A percentile compares a stretch with the other conserved stretches of the same genome.
These are phyloP conservation scores for Tympanopsis confertula DNA, from an alignment of 2,329 filamentous ascomycete species.

Conservation along the genomic window DNA sequence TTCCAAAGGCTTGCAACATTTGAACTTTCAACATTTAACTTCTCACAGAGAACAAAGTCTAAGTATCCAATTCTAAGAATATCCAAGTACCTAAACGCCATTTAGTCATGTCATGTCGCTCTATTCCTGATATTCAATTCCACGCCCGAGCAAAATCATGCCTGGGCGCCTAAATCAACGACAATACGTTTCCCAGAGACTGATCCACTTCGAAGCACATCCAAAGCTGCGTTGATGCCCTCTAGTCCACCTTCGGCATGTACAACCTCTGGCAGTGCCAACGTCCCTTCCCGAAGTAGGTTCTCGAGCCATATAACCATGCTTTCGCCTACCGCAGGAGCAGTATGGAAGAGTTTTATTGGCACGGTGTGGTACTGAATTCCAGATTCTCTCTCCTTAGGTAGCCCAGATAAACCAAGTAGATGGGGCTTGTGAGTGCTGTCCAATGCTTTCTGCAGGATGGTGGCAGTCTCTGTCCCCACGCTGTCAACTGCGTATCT, in stretches of 20 bases:
- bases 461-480: conserved; percentile 49
- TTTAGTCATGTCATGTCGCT: no score
- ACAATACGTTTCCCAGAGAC: neutral
- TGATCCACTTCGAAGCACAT: conserved; percentile 49
- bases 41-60: no score
- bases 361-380: conserved; percentile 54
- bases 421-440: conserved; percentile 36
- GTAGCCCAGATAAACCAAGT: conserved; percentile 55
- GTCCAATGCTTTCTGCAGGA: conserved; percentile 41
- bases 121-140: no score
- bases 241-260: conserved; percentile 50
- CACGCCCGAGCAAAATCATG: no score
- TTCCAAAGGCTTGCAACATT: no score
- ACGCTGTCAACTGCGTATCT: conserved; percentile 61
- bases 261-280: conserved; percentile 55
- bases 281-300: conserved; percentile 37
- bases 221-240: conserved; percentile 56
- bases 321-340: conserved; percentile 47
- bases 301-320: conserved; percentile 57
- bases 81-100: no score
- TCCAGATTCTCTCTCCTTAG: conserved; percentile 36
- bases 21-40: no score
- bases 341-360: conserved; percentile 66
- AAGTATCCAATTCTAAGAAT: no score
- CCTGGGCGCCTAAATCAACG: no score